Evolutionary conservation across 768 basidiomycete species (phyloP).

Genomic region (Dictyophora rubrovolvata): DNA sequence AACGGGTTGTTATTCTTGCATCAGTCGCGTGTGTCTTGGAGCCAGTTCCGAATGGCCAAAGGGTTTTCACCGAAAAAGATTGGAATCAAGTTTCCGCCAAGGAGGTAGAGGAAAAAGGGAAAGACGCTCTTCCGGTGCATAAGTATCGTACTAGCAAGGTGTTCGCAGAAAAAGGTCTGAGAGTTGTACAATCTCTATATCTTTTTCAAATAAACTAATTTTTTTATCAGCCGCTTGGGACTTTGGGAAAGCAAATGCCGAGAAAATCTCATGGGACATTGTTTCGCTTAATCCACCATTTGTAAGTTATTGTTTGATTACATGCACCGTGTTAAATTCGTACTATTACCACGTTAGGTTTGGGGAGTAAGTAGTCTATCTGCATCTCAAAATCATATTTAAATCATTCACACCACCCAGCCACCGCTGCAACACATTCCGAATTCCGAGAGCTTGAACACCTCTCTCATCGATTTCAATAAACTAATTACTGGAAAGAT

Average conservation of each 20-base stretch:
- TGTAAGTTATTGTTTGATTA: conserved; percentile 18
- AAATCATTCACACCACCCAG: conserved; percentile 3
- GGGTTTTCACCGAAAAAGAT: conserved; percentile 15
- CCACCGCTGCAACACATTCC: conserved; percentile 29
- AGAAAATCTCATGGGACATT: conserved; percentile 39
- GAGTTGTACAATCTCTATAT: background rate
- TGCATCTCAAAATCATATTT: background rate
- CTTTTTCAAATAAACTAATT: conserved; percentile 18
- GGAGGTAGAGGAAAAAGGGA: conserved; percentile 21
- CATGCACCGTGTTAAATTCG: background rate
- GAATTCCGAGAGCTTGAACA: conserved; percentile 28
- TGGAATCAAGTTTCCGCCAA: conserved; percentile 23
- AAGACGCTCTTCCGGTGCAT: conserved; percentile 14
- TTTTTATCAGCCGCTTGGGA: conserved; percentile 43
- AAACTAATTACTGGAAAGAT: background rate
- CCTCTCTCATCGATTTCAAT: conserved; percentile 14
- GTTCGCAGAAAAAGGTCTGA: conserved; percentile 19
- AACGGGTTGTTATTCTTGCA: conserved; percentile 10
- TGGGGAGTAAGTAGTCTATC: conserved; percentile 4
- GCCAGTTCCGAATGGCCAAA: background rate
- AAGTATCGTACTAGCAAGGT: conserved; percentile 21
- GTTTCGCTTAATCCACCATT: conserved; percentile 45
- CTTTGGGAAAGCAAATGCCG: conserved; percentile 34
- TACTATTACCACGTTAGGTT: background rate
- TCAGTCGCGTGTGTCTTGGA: conserved; percentile 10